Evolutionary conservation across 352 stramenopile species (phyloP), one percentile per base, ranked within the genome.

Genomic region (Globisporangium orthogonon): DNA sequence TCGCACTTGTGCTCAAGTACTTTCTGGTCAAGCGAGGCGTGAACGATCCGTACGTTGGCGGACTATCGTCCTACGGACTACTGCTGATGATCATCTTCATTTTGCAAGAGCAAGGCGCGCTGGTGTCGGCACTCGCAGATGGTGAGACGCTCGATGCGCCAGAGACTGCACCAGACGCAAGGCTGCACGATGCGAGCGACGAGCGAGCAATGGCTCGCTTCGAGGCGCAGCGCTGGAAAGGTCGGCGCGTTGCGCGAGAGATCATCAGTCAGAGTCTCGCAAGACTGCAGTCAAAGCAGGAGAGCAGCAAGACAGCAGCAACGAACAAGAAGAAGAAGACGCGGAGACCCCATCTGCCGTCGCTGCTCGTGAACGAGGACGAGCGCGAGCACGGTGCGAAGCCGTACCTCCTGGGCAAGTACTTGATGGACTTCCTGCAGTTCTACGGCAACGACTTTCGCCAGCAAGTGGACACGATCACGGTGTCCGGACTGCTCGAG

Each of bases 1-100:
- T 97, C 15, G 87, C 83, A 0, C 69, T 97, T 29, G 85, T 97
- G 9, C 65, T 97, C 23, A 97, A 97, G 66, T 76, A 94, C 52
- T 95, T 97, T 53, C 62, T 97, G 7, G 85, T 79, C n/a, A 86
- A 89, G 39, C 77, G 89, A 30, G 75, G 78, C 5, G 58, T 96
- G 9, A 97, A 97, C 54, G 88, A 97, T 54, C 86, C 89, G 9
- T 97, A 94, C 57, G 69, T 91, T 17, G 90, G 90, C n/a, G 90
- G 90, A 0, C 67, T 97, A 4, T 96, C 86, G 2, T 96, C 84
- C 2, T 97, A 97, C 46, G 87, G 87, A 2, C 64, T 97, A 13
- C 57, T 92, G 14, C 54, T 94, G 5, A 92, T 94, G 84, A 82
- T 92, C 39, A 44, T 86, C 17, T 87, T 74, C 31, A 70, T 89